Evolutionary conservation across 2,329 filamentous ascomycete genomes (phyloP), one percentile per base, ranked within the genome.

Genomic region (Capronia epimyces): DNA sequence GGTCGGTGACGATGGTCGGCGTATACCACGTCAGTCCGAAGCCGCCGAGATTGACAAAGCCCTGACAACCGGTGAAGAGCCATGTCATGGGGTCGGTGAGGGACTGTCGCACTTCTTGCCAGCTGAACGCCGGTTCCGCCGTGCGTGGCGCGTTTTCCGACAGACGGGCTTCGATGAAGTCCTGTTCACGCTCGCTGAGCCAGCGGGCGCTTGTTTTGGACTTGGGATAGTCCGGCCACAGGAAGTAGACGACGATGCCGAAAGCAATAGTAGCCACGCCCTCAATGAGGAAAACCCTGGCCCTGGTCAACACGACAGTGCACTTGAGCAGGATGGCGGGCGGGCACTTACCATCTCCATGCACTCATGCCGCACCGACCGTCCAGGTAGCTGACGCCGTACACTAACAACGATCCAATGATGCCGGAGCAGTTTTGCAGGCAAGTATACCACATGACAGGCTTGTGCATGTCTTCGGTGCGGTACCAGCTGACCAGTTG

Each of bases 221-320:
- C n/a, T 37, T 72, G 0, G 74, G 75, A 43, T 74, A 77, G 53
- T 77, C 73, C 1, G 75, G 74, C 2, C 76, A 58, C 20, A 70
- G 63, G 29, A 75, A 71, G 64, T 65, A 76, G 3, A 77, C 69
- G 3, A 69, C 39, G 7, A 72, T 43, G 0, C 67, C 63, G 0
- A 64, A 66, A 2, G 64, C 60, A 24, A 64, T 65, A 6, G 67
- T 68, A 0, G 66, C 65, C 1, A 69, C 62, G 3, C 68, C 71
- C 49, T 72, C 68, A 18, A 72, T 66, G 12, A 37, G 12, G n/a
- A n/a, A 37, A 7, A 37, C 34, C 34, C 34, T 37, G 16, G 15
- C 15, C 6, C 7, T 18, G 16, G 15, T n/a, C 7, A 37, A 37
- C 34, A 15, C 7, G n/a, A n/a, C n/a, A n/a, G n/a, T n/a, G n/a